These are phyloP conservation scores for Termitomyces titanicus DNA, from an alignment of 768 basidiomycete species.

Conservation along the genomic window DNA sequence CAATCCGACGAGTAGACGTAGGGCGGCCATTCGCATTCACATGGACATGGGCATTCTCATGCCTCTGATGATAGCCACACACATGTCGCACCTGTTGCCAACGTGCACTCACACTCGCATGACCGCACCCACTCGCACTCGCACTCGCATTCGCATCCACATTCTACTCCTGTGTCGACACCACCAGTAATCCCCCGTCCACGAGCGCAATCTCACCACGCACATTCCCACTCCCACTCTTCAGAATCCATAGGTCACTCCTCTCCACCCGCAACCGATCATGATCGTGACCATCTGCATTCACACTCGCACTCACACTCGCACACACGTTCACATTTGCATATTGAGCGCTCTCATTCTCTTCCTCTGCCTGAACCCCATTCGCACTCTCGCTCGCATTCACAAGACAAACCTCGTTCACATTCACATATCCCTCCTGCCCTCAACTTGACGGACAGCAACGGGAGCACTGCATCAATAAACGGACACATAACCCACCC, in stretches of 20 bases:
- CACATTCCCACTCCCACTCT: slow-evolving; percentile 24
- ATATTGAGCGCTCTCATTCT: slow-evolving; percentile 26
- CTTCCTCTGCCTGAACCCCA: slow-evolving; percentile 17
- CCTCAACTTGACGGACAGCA: slow-evolving; percentile 11
- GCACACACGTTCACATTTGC: slow-evolving; percentile 15
- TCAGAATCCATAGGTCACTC: slow-evolving; percentile 3
- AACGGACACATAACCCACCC: slow-evolving; percentile 37
- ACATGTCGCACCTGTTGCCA: slow-evolving; percentile 20
- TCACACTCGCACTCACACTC: slow-evolving; percentile 11
- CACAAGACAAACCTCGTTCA: slow-evolving; percentile 23
- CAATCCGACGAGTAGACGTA: slow-evolving; percentile 15
- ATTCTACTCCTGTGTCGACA: slow-evolving; percentile 14
- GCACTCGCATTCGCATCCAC: slow-evolving; percentile 29
- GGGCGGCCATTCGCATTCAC: slow-evolving; percentile 60
- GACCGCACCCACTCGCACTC: slow-evolving; percentile 19
- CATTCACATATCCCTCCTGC: slow-evolving; percentile 20
- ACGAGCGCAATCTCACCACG: slow-evolving; percentile 22
- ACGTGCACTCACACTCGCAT: slow-evolving; percentile 21
- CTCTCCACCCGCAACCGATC: not conserved
- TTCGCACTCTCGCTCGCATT: slow-evolving; percentile 18
- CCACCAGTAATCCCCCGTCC: not conserved
- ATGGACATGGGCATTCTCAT: slow-evolving; percentile 40
- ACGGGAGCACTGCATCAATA: slow-evolving; percentile 16
- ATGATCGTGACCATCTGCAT: slow-evolving; percentile 7
- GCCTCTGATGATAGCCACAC: slow-evolving; percentile 14